Base-by-base conservation (phyloP, 306 rosid species). In the Castanea crenata region DNA sequence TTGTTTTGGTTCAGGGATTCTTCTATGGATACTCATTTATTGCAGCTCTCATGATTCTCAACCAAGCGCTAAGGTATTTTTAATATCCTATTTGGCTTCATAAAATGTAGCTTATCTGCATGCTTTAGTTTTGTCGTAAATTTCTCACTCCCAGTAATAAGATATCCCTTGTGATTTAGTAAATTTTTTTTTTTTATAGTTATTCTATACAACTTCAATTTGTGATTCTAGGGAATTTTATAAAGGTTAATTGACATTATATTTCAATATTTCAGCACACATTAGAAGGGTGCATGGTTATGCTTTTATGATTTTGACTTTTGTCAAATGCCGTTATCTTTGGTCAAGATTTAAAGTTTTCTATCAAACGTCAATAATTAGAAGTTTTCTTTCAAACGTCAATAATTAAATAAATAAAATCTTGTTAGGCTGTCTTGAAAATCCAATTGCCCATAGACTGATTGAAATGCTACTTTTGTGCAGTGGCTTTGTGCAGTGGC, bases 401-500 rank as follows among this genome's bases (percentile, higher is more conserved):
- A 20, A 20, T 31, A 46, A 10, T 10, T 10, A 46, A 11, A 46
- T 10, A 64, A 31, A 64, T 1, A 7, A 29, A 64, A 3, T 63
- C 31, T 27, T 63, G 16, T 29, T 64, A 3, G n/a, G 41, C 70
- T 6, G 6, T 64, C 70, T 31, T 64, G 9, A 61, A 64, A 35
- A 31, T 18, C 70, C 44, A 64, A 64, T 64, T 14, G 44, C 70
- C 20, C 16, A 16, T 31, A 31, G 44, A 16, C 16, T 29, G 46
- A 64, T 16, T 14, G 70, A 67, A 55, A 76, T 49, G 73, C 19
- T 71, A 25, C 55, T 12, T 46, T 62, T 88, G 69, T 84, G 74
- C 90, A 95, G 99, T 89, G 98, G 99, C 77, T 46, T 62, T 88
- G 69, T 84, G 74, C 90, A 95, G 99, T 89, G 98, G 99, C 77